Base-by-base conservation (phyloP, 805 yeast genomes). In the Suhomyces pyralidae region DNA sequence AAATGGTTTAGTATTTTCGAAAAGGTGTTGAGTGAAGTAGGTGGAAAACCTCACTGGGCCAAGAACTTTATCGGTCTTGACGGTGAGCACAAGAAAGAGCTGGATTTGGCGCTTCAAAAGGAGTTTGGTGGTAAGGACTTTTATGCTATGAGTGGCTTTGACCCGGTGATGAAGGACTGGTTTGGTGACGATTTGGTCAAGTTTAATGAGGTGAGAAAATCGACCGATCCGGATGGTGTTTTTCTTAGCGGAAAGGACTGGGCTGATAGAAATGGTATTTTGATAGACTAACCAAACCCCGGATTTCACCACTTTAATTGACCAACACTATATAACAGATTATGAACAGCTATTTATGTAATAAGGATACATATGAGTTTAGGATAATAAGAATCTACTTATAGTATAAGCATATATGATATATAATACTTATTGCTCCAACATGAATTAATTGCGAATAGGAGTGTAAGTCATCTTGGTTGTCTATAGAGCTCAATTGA, bases 41-140 rank as follows among this genome's bases (percentile, higher is more conserved):
- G 88, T 36, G 99, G 99, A 44, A 88, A 85, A 67, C 99, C 99
- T 2, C 99, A 93, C 69, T 93, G 99, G 99, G 99, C 99, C 15
- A 93, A 93, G 76, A 92, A 91, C 69, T 93, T 90, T 68, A 75
- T 88, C 52, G 96, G 96, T 1, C 59, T 73, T 46, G 66, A 64
- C 14, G 73, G 71, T 9, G 72, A 81, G 3, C 70, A 70, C 54
- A 61, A 59, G 52, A 57, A 72, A 2, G 58, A 54, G 8, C 67
- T 56, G 48, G 81, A 78, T 49, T 66, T 74, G 46, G 65, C 73
- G 42, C 75, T 72, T 51, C 79, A 75, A 58, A 51, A 70, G 48
- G 61, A 58, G 12, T 73, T 59, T 56, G 79, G 79, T 2, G 80
- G 77, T 0, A 71, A 73, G 50, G 85, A 82, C 56, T 70, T 67